Base-by-base conservation (phyloP, 768 basidiomycete species). In the Suillus brevipes region DNA sequence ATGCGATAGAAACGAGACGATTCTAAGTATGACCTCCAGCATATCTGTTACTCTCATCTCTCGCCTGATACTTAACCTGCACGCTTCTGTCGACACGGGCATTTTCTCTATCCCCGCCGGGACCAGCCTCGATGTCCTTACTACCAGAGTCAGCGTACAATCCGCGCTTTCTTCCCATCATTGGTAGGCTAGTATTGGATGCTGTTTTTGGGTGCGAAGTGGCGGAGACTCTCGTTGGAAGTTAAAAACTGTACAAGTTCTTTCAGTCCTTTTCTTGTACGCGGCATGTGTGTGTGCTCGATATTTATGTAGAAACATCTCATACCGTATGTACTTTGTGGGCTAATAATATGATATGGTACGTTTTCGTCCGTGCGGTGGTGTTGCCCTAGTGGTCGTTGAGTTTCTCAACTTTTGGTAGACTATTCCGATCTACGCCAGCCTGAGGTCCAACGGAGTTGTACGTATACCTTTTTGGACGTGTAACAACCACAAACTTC, bases 1-100 rank as follows among this genome's bases (percentile, higher is more conserved):
- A 34, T 55, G 34, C 3, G 20, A 55, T n/a, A 34, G 10, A 55
- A 6, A 55, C 34, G 0, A 12, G 12, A 6, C 12, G 34, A 55
- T n/a, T 20, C 20, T 55, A 13, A 34, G 5, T 13, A 36, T n/a
- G 53, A 36, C 12, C 37, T 42, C 6, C 52, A 85, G 84, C 66
- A 75, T 85, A 13, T 83, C 85, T 5, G 77, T 85, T 6, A 81
- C 79, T 2, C 78, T 85, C 79, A 81, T 85, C 75, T 85, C 84
- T 14, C 84, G 84, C 18, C 78, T 87, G 2, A 83, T 86, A 79
- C 79, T 86, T 50, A 86, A 87, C 71, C 78, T 86, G 6, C 81
- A 85, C 68, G 72, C 78, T 71, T 78, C 73, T 23, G 79, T 79
- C 6, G 65, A 66, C 38, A 31, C 16, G 4, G 65, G 65, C 28